Evolutionary conservation across 805 yeast species (phyloP), one percentile per base, ranked within the genome.

Genomic region (Wickerhamomyces mucosus): DNA sequence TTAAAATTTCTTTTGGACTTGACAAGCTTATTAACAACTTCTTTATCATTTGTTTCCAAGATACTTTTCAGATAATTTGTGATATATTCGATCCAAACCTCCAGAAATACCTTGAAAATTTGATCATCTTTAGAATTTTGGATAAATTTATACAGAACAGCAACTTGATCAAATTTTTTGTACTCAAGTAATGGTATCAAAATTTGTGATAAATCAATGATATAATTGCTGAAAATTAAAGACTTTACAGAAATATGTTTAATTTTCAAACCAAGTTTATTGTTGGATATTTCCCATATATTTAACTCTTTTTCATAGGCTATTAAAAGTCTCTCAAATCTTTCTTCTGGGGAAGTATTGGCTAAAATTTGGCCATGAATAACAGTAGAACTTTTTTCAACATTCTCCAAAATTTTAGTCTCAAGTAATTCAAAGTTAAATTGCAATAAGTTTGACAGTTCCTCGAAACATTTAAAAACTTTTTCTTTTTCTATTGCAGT

Each of bases 1-100:
- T 33, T 37, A 6, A 45, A 25, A 9, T 33, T 18, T 24, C 43
- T 48, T 27, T 42, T 46, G 2, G 42, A 27, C n/a, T 30, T 35
- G 16, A 48, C 35, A 5, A 48, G 26, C 2, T 26, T 25, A 3
- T 35, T 36, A 3, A 48, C 31, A 1, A 45, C 20, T 18, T 41
- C 41, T 5, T 35, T 32, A 1, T 26, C 4, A 17, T 36, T 33
- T 2, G 26, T 13, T 7, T 30, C 21, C n/a, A 41, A 28, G 7
- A 43, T 12, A 4, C 19, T 15, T 1, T 23, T 22, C 4, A 43
- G 31, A 16, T 43, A 43, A 4, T 29, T 28, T 4, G 18, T 11
- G 16, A 46, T 28, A 17, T 35, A 48, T 2, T 19, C 16, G n/a
- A 28, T 21, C 51, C 51, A 48, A 6, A 26, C 26, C 1, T 26